These are phyloP conservation scores for Aschersonia sp. DNA, from an alignment of 2,329 filamentous ascomycete genomes.

Conservation along the genomic window DNA sequence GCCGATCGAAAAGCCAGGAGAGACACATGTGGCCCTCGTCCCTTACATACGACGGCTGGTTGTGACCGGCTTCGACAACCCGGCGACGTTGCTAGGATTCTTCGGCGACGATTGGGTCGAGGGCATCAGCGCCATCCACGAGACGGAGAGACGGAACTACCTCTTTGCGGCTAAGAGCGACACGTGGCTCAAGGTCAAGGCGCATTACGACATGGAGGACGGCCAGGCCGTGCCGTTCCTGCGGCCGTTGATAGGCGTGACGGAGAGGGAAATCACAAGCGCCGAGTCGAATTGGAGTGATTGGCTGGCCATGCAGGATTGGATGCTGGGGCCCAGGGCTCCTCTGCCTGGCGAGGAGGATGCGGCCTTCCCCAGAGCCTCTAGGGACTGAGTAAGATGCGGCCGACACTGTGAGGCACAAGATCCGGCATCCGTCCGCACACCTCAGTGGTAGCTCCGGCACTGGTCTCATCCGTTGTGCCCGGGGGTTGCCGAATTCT, in stretches of 20 bases:
- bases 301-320: slow-evolving; percentile 95
- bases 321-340: slow-evolving; percentile 84
- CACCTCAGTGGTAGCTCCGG: no score
- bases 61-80: slow-evolving; percentile 80
- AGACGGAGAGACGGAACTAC: slow-evolving; percentile 85
- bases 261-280: slow-evolving; percentile 64
- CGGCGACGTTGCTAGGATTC: slow-evolving; percentile 80
- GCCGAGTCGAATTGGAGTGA: slow-evolving; percentile 84
- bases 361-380: slow-evolving; percentile 3
- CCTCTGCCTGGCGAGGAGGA: slow-evolving; percentile 24
- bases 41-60: slow-evolving; percentile 86
- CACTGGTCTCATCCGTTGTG: no score
- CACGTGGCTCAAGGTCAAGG: slow-evolving; percentile 79
- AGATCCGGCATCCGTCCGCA: no score
- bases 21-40: slow-evolving; percentile 33
- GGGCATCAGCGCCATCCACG: slow-evolving; percentile 71
- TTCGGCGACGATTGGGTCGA: slow-evolving; percentile 86
- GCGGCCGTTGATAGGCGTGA: slow-evolving; percentile 62
- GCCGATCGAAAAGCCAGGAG: slow-evolving; percentile 56
- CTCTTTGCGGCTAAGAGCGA: slow-evolving; percentile 90
- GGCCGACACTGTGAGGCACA: no score
- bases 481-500: no score
- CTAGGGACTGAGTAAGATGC: background rate
- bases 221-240: slow-evolving; percentile 81
- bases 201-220: slow-evolving; percentile 74